Conservation (phyloP, 139 green algal species). For the Yamagishiella unicocca region DNA sequence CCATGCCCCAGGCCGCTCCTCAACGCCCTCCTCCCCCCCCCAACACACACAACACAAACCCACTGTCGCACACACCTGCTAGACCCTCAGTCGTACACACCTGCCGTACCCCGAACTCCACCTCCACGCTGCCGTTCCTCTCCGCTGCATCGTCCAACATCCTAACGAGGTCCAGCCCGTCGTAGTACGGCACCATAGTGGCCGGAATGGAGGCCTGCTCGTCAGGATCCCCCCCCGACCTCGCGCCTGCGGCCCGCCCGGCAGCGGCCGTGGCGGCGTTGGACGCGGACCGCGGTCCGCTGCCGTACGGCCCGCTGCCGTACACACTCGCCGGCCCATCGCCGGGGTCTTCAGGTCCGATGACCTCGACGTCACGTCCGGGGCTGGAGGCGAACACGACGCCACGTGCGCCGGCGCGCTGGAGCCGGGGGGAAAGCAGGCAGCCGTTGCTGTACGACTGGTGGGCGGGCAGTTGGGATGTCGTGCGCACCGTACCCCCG, state of each 20-base stretch:
- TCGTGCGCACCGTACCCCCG: too few relatives aligned
- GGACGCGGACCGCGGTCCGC: not conserved
- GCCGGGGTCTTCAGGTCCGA: not conserved
- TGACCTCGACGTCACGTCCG: constrained; percentile 4
- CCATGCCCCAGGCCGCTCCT: too few relatives aligned
- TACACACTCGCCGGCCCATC: not conserved
- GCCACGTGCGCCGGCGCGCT: not conserved
- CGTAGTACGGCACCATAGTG: constrained; percentile 31
- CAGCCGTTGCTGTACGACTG: too few relatives aligned
- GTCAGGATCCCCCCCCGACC: not conserved
- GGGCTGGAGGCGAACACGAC: constrained; percentile 21
- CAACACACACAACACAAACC: too few relatives aligned
- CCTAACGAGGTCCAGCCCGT: not conserved
- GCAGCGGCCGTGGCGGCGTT: not conserved
- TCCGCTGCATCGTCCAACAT: not conserved
- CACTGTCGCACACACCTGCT: too few relatives aligned
- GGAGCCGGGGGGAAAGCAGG: not conserved
- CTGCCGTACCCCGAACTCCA: not conserved
- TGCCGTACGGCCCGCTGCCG: not conserved
- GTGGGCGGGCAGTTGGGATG: too few relatives aligned
- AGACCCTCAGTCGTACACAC: too few relatives aligned
- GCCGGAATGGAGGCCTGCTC: constrained; percentile 17
- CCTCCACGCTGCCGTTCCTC: not conserved
- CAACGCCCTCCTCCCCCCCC: too few relatives aligned
- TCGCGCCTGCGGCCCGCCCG: not conserved